Evolutionary conservation across 805 yeast genomes (phyloP).

Genomic region (Suhomyces sp.): DNA sequence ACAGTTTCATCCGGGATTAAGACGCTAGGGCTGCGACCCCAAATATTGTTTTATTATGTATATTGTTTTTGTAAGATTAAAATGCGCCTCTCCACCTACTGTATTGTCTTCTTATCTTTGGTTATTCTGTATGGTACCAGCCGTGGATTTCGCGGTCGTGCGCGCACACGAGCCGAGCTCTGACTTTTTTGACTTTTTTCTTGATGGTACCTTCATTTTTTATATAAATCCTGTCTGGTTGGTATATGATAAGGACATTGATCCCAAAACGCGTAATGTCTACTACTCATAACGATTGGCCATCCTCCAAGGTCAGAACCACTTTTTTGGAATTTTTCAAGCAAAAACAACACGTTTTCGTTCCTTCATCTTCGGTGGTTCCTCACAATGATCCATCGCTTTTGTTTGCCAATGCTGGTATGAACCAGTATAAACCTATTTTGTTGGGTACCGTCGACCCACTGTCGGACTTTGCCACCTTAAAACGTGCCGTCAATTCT

Average conservation of each 20-base stretch:
- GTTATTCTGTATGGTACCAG: not conserved
- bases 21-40: slow-evolving; percentile 5
- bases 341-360: slow-evolving; percentile 66
- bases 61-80: slow-evolving; percentile 2
- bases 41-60: slow-evolving; percentile 2
- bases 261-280: slow-evolving; percentile 19
- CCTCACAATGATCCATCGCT: slow-evolving; percentile 98
- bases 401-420: slow-evolving; percentile 96
- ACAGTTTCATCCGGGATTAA: slow-evolving; percentile 4
- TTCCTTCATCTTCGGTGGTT: slow-evolving; percentile 90
- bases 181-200: not conserved
- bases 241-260: slow-evolving; percentile 14
- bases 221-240: not conserved
- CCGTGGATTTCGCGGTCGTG: not conserved
- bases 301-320: slow-evolving; percentile 61
- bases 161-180: slow-evolving; percentile 3
- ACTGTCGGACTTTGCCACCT: slow-evolving; percentile 73
- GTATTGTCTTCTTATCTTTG: not conserved
- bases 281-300: slow-evolving; percentile 31
- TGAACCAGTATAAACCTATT: slow-evolving; percentile 98
- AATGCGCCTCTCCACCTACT: not conserved
- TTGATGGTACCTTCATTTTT: not conserved
- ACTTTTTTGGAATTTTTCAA: slow-evolving; percentile 84
- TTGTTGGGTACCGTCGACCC: slow-evolving; percentile 98
- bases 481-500: slow-evolving; percentile 90